These are phyloP conservation scores for Volvox reticuliferus DNA, from an alignment of 139 green algal genomes.

Conservation along the genomic window DNA sequence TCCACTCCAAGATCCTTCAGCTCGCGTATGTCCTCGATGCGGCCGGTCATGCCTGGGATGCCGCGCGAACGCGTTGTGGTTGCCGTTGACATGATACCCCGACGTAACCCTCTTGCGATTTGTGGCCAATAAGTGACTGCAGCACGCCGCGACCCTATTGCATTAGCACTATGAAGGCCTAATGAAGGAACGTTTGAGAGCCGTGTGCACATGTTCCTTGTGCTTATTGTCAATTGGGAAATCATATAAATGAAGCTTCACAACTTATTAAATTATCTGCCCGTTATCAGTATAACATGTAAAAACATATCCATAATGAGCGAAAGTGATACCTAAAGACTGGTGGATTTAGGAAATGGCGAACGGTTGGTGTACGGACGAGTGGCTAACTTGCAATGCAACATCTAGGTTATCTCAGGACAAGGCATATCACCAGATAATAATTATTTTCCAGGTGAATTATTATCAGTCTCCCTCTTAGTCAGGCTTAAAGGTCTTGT, in stretches of 20 bases:
- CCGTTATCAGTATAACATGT: too few species aligned
- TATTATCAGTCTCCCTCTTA: too few species aligned
- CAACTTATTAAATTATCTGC: not conserved
- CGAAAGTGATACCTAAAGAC: too few species aligned
- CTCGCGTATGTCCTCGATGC: conserved; percentile 11
- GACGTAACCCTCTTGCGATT: not conserved
- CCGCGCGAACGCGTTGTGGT: not conserved
- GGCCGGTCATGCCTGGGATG: not conserved
- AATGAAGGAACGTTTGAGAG: not conserved
- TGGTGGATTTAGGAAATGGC: too few species aligned
- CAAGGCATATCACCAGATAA: too few species aligned
- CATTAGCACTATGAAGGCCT: not conserved
- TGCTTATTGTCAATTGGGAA: not conserved
- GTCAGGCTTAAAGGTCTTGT: too few species aligned
- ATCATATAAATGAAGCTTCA: not conserved
- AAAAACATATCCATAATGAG: too few species aligned
- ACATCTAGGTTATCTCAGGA: too few species aligned
- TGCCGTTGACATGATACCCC: not conserved
- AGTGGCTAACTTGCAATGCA: too few species aligned
- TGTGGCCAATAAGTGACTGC: not conserved
- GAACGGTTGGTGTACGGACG: too few species aligned
- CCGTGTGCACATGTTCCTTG: not conserved
- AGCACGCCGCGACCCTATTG: not conserved
- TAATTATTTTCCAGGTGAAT: too few species aligned
- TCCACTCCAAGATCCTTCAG: conserved; percentile 26